These are phyloP conservation scores for Tolypocladium endophyticum DNA, from an alignment of 2,329 filamentous ascomycete species.

Conservation along the genomic window DNA sequence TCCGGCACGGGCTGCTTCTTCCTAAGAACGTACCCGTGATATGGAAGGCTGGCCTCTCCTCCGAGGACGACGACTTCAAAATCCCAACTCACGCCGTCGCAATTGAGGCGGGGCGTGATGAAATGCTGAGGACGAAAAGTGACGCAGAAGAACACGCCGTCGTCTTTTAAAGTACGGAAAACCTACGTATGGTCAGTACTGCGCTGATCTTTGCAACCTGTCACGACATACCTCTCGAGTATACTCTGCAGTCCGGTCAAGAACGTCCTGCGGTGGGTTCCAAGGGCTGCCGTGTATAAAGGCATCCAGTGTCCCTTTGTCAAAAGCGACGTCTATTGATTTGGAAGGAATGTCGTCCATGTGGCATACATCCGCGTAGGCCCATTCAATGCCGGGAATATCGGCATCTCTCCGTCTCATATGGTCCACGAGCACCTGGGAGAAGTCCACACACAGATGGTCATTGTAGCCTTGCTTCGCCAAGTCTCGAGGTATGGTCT, in stretches of 20 bases:
- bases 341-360: constrained; percentile 28
- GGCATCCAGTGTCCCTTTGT: constrained; percentile 45
- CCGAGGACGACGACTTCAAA: constrained; percentile 1
- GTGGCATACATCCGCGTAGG: constrained; percentile 37
- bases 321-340: constrained; percentile 44
- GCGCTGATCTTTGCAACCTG: background rate
- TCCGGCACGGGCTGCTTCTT: background rate
- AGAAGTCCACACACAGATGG: constrained; percentile 49
- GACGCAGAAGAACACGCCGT: constrained; percentile 39
- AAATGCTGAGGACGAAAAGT: constrained; percentile 46
- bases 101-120: constrained; percentile 34
- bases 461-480: constrained; percentile 33
- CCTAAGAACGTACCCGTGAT: background rate
- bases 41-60: background rate
- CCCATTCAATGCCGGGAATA: constrained; percentile 35
- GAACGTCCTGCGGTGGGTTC: constrained; percentile 38
- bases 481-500: constrained; percentile 43
- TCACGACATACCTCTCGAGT: constrained; percentile 31
- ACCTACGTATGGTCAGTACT: constrained; percentile 9
- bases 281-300: constrained; percentile 45
- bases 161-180: constrained; percentile 33
- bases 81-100: constrained; percentile 18
- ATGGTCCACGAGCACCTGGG: constrained; percentile 36
- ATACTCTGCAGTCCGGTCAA: constrained; percentile 35
- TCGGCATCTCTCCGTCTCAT: constrained; percentile 34